Conservation (phyloP, 345 rosid species). For the Jatropha curcas region DNA sequence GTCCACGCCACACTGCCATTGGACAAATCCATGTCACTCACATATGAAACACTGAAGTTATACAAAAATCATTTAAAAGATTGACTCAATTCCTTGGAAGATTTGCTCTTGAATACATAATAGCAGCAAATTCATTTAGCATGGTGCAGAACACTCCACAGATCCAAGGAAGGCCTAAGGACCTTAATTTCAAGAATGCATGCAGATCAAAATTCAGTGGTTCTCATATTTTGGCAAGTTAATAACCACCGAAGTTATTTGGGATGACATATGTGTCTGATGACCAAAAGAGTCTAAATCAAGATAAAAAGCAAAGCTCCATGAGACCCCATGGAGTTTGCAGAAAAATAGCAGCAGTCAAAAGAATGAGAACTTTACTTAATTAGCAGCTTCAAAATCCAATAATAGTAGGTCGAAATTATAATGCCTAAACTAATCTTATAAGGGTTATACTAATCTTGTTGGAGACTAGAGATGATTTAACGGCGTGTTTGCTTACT, state of each 20-base stretch:
- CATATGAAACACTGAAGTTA: background rate
- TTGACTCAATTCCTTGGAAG: background rate
- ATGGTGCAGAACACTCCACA: background rate
- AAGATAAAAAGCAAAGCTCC: background rate
- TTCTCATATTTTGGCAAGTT: background rate
- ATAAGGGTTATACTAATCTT: background rate
- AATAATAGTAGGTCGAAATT: background rate
- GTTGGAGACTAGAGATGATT: background rate
- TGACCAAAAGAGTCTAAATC: background rate
- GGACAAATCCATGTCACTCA: slow-evolving; percentile 7
- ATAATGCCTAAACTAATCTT: background rate
- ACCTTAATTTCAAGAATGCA: background rate
- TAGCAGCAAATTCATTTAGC: background rate
- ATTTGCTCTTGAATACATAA: background rate
- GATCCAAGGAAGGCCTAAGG: background rate
- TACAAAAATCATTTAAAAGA: background rate
- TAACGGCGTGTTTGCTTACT: slow-evolving; percentile 41
- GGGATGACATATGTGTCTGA: background rate
- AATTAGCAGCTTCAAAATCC: background rate
- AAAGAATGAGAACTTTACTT: background rate
- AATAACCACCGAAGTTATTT: background rate
- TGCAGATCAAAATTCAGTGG: background rate
- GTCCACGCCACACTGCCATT: slow-evolving; percentile 81
- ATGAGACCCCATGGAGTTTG: too few species aligned
- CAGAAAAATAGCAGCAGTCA: background rate